phyloP scores from a whole-genome alignment of 2,329 filamentous ascomycete genomes.

The Chaetomium olivaceum region DNA sequence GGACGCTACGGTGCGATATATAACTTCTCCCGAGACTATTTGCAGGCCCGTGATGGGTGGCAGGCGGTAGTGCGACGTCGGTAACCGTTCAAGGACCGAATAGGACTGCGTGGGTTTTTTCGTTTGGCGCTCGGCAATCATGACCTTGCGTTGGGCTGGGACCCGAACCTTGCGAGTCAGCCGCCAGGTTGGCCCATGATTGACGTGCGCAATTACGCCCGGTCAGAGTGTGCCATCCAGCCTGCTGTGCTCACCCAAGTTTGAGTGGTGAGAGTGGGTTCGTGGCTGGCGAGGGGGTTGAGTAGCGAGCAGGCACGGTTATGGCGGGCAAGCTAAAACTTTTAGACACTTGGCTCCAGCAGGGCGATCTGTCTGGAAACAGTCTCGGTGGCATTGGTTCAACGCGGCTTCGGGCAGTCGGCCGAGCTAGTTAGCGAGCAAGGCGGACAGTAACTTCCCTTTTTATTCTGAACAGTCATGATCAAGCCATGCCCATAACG shows the following conservation, averaged over 20 bases:
- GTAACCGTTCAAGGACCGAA: constrained; percentile 10
- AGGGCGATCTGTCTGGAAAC: not conserved
- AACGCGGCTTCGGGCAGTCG: not conserved
- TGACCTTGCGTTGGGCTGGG: not conserved
- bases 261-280: constrained; percentile 1
- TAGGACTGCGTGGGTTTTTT: not conserved
- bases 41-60: not conserved
- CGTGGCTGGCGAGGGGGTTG: constrained; percentile 8
- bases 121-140: not conserved
- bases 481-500: not conserved
- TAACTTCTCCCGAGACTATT: constrained; percentile 22
- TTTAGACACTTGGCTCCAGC: constrained; percentile 30
- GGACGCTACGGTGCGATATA: constrained; percentile 23
- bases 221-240: constrained; percentile 3
- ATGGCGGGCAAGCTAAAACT: constrained; percentile 13
- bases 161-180: constrained; percentile 3
- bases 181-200: not conserved
- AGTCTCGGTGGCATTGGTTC: not conserved
- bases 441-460: not conserved
- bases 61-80: constrained; percentile 16
- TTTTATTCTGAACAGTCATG: constrained; percentile 1
- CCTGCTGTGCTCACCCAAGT: constrained; percentile 8
- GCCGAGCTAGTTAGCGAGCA: not conserved
- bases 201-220: not conserved
- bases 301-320: not conserved